phyloP scores from a whole-genome alignment of 805 yeast genomes.

The Metschnikowia kunwiensis region DNA sequence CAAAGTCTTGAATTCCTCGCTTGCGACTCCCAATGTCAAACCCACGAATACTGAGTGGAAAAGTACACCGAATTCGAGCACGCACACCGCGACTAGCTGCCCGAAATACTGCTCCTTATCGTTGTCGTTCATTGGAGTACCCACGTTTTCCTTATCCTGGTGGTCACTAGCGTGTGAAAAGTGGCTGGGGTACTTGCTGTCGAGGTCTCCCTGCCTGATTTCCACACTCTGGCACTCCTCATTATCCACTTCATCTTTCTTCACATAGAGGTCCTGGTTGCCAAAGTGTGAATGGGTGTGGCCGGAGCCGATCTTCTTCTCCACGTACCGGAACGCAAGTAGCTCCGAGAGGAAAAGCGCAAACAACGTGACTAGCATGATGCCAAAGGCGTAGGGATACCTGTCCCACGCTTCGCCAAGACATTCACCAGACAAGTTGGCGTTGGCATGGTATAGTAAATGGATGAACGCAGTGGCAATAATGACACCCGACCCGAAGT shows the following conservation, averaged over 20 bases:
- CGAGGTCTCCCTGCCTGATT: slow-evolving; percentile 11
- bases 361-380: slow-evolving; percentile 49
- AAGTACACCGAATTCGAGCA: slow-evolving; percentile 74
- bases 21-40: slow-evolving; percentile 70
- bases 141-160: slow-evolving; percentile 43
- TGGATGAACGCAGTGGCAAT: slow-evolving; percentile 80
- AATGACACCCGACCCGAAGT: slow-evolving; percentile 82
- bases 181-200: slow-evolving; percentile 35
- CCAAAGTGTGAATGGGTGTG: slow-evolving; percentile 60
- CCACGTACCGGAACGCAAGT: slow-evolving; percentile 46
- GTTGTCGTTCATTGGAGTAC: slow-evolving; percentile 32
- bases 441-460: slow-evolving; percentile 65
- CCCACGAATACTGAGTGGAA: slow-evolving; percentile 86
- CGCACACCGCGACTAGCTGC: slow-evolving; percentile 54
- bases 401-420: slow-evolving; percentile 54
- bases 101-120: slow-evolving; percentile 50
- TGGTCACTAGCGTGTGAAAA: slow-evolving; percentile 41
- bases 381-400: slow-evolving; percentile 56
- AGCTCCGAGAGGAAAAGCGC: slow-evolving; percentile 51
- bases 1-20: slow-evolving; percentile 67
- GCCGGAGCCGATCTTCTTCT: slow-evolving; percentile 28
- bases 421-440: slow-evolving; percentile 53
- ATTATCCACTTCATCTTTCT: slow-evolving; percentile 16
- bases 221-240: slow-evolving; percentile 13
- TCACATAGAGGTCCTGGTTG: slow-evolving; percentile 31